phyloP scores from a whole-genome alignment of 768 basidiomycete genomes.

The Asterophora lycoperdoides region DNA sequence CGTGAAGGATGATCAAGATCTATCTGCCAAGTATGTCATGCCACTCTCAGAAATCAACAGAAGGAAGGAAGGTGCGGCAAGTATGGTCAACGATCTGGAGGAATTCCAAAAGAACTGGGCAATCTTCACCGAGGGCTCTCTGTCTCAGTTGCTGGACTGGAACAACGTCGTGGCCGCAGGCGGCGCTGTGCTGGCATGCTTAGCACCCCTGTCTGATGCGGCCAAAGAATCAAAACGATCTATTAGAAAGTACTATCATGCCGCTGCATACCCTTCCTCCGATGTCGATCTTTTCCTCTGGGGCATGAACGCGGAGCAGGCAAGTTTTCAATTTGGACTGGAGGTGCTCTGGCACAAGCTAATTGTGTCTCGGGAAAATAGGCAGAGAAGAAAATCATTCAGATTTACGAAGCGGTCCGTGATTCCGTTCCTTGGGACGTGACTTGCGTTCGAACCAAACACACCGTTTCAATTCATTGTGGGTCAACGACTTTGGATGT shows the following conservation, averaged over 20 bases:
- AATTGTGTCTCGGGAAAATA: slow-evolving; percentile 12
- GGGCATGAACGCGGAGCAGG: slow-evolving; percentile 53
- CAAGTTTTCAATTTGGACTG: slow-evolving; percentile 14
- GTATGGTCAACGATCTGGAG: slow-evolving; percentile 46
- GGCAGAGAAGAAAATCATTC: slow-evolving; percentile 57
- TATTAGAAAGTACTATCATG: slow-evolving; percentile 56
- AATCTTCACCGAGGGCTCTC: slow-evolving; percentile 57
- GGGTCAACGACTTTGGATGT: slow-evolving; percentile 15
- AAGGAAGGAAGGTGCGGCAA: slow-evolving; percentile 45
- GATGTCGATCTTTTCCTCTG: slow-evolving; percentile 64
- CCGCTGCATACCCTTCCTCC: slow-evolving; percentile 50
- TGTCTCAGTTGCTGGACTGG: slow-evolving; percentile 58
- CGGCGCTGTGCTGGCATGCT: slow-evolving; percentile 55
- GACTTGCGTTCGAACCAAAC: slow-evolving; percentile 61
- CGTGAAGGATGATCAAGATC: slow-evolving; percentile 40
- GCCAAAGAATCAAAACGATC: slow-evolving; percentile 50
- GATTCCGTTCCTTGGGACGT: slow-evolving; percentile 68
- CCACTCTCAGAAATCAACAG: slow-evolving; percentile 41
- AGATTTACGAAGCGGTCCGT: slow-evolving; percentile 59
- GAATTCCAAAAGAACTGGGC: slow-evolving; percentile 63
- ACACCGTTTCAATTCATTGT: slow-evolving; percentile 64
- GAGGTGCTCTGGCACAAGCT: not conserved
- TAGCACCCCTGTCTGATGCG: slow-evolving; percentile 45
- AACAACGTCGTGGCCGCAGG: slow-evolving; percentile 62
- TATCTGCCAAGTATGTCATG: slow-evolving; percentile 48